Conservation (phyloP, 257 asterid species). For the Nicotiana obtusifolia region DNA sequence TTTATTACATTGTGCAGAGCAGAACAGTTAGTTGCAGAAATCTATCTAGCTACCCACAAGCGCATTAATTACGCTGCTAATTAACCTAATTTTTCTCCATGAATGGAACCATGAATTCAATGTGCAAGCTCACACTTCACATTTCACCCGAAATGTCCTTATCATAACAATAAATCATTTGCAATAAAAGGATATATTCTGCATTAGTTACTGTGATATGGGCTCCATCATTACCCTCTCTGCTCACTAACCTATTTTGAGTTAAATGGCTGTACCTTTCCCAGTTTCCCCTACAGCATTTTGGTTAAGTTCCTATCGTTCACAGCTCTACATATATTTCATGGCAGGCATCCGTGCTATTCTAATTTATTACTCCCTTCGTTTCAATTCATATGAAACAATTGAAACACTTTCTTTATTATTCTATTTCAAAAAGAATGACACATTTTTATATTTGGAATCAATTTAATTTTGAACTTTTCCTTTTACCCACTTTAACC, state of each 20-base stretch:
- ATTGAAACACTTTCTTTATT: too few relatives aligned
- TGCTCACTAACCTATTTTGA: not conserved
- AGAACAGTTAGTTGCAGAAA: too few relatives aligned
- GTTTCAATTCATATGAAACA: too few relatives aligned
- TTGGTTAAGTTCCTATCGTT: not conserved
- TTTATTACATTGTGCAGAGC: not conserved
- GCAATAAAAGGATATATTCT: not conserved
- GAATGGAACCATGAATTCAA: not conserved
- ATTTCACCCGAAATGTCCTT: not conserved
- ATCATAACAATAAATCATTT: not conserved
- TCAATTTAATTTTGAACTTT: too few relatives aligned
- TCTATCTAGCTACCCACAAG: too few relatives aligned
- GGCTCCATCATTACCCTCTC: not conserved
- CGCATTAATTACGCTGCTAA: not conserved
- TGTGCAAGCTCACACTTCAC: not conserved
- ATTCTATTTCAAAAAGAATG: too few relatives aligned
- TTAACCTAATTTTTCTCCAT: not conserved
- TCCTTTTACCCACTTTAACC: too few relatives aligned
- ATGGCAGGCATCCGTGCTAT: not conserved
- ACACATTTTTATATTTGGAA: too few relatives aligned
- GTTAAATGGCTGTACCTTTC: not conserved
- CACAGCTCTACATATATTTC: not conserved
- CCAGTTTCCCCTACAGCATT: too few relatives aligned
- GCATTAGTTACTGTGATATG: not conserved
- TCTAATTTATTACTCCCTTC: not conserved